phyloP scores from a whole-genome alignment of 345 rosid genomes.

The Raphanus sativus region DNA sequence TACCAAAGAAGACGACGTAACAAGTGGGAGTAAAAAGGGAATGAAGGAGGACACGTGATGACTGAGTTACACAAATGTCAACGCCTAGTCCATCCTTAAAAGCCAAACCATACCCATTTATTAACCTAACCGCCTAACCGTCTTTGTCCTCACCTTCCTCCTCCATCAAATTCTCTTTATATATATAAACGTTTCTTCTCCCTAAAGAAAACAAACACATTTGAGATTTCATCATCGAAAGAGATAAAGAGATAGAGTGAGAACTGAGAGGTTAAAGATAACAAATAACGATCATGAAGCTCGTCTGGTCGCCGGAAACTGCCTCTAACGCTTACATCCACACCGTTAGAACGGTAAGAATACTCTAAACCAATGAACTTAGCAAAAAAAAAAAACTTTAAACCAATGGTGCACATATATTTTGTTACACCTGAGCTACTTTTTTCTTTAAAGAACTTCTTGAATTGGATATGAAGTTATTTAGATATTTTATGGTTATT shows the following conservation, averaged over 20 bases:
- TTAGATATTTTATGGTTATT: neutral
- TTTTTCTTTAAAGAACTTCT: neutral
- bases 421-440: neutral
- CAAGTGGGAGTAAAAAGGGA: neutral
- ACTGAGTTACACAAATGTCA: slow-evolving; percentile 37
- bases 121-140: slow-evolving; percentile 39
- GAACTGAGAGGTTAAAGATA: neutral
- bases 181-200: slow-evolving; percentile 11
- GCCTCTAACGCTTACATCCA: slow-evolving; percentile 72
- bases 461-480: neutral
- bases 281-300: slow-evolving; percentile 51
- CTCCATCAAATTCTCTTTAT: slow-evolving; percentile 19
- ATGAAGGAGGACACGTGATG: slow-evolving; percentile 29
- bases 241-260: neutral
- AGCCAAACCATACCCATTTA: slow-evolving; percentile 32
- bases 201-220: neutral
- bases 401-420: neutral
- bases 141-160: slow-evolving; percentile 19
- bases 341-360: slow-evolving; percentile 67
- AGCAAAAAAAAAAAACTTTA: too few species aligned
- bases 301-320: slow-evolving; percentile 77
- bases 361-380: neutral
- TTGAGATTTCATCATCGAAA: slow-evolving; percentile 2
- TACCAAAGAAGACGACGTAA: neutral
- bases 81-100: slow-evolving; percentile 26